These are phyloP conservation scores for Exophiala aquamarina DNA, from an alignment of 2,329 filamentous ascomycete species.

Conservation along the genomic window DNA sequence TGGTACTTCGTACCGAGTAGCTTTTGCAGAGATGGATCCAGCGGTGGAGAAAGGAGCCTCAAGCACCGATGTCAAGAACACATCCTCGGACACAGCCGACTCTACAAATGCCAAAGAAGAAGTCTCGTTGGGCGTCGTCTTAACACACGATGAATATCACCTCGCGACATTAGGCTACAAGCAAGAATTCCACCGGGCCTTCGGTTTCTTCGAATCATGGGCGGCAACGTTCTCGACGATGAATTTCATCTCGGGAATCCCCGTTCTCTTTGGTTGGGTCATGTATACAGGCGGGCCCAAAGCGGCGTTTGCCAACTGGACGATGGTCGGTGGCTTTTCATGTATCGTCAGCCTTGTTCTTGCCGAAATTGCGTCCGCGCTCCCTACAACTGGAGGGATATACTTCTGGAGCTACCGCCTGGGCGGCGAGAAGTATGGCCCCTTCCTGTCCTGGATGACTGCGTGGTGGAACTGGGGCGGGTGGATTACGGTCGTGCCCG, in stretches of 20 bases:
- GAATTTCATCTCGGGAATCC: slow-evolving; percentile 42
- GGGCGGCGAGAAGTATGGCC: slow-evolving; percentile 38
- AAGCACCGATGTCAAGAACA: slow-evolving; percentile 9
- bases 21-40: slow-evolving; percentile 10
- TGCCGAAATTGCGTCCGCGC: slow-evolving; percentile 39
- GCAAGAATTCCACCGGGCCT: slow-evolving; percentile 36
- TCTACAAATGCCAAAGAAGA: slow-evolving; percentile 14
- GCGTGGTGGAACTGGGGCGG: slow-evolving; percentile 44
- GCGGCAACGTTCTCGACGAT: slow-evolving; percentile 39
- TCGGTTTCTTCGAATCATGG: slow-evolving; percentile 41
- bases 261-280: slow-evolving; percentile 40
- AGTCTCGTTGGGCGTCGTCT: slow-evolving; percentile 9
- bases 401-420: slow-evolving; percentile 42
- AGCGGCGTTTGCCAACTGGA: slow-evolving; percentile 42
- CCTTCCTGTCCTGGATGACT: slow-evolving; percentile 42
- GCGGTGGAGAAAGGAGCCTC: slow-evolving; percentile 9
- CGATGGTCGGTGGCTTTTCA: slow-evolving; percentile 39
- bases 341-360: slow-evolving; percentile 38
- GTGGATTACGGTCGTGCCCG: slow-evolving; percentile 40
- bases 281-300: slow-evolving; percentile 42
- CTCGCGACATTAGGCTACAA: slow-evolving; percentile 37
- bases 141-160: slow-evolving; percentile 34
- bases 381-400: slow-evolving; percentile 41
- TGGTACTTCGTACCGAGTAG: too few relatives aligned
- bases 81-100: slow-evolving; percentile 5